Percentiles rank a stretch among this genome's conserved stretches.
phyloP scores from a whole-genome alignment of 176 grass and related monocot genomes.

The Zoysia japonica region DNA sequence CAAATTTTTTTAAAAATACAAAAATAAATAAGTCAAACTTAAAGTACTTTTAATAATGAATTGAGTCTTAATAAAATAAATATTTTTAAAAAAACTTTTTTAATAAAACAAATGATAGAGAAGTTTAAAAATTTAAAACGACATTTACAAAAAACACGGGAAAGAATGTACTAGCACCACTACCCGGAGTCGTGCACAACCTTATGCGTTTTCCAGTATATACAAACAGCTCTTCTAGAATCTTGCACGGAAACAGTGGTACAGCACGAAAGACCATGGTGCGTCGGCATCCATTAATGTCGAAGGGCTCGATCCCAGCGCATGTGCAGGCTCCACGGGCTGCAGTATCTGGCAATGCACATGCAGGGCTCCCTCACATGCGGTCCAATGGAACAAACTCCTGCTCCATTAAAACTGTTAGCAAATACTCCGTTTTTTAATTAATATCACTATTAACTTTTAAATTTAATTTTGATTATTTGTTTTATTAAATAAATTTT shows the following conservation, averaged over 20 bases:
- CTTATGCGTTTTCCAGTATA: too few relatives aligned
- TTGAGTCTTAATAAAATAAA: too few relatives aligned
- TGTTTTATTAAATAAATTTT: too few relatives aligned
- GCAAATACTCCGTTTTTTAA: background rate
- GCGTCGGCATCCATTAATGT: background rate
- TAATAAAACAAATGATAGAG: too few relatives aligned
- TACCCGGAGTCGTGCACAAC: background rate
- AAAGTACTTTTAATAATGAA: too few relatives aligned
- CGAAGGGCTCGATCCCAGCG: background rate
- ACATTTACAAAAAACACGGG: background rate
- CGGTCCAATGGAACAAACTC: background rate
- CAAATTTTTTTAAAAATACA: too few relatives aligned
- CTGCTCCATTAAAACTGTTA: background rate
- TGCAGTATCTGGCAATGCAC: background rate
- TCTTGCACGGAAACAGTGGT: conserved; percentile 5
- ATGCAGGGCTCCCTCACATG: background rate
- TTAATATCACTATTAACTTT: too few relatives aligned
- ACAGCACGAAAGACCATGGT: conserved; percentile 18
- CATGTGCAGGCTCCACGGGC: conserved; percentile 21
- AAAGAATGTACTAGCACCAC: background rate
- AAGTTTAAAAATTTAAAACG: too few relatives aligned
- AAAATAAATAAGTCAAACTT: too few relatives aligned
- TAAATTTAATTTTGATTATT: too few relatives aligned
- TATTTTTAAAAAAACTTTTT: too few relatives aligned
- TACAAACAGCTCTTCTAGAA: background rate